These are phyloP conservation scores for Lolium rigidum DNA, from an alignment of 176 grass and related monocot species.

Conservation along the genomic window DNA sequence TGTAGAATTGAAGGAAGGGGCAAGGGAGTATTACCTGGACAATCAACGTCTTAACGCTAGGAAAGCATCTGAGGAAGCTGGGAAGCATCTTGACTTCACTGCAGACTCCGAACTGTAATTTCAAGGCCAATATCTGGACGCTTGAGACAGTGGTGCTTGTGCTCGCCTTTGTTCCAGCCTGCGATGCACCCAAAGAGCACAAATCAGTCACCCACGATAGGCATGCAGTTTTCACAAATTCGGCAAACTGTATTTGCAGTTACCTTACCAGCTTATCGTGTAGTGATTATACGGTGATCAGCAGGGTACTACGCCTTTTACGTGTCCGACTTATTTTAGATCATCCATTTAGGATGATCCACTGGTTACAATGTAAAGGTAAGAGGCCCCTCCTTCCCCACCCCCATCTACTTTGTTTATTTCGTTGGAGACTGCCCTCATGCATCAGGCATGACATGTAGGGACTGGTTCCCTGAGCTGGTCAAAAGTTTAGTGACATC, in stretches of 20 bases:
- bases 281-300: background rate
- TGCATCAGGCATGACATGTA: no score
- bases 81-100: constrained; percentile 24
- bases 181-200: background rate
- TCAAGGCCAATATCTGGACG: constrained; percentile 11
- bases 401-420: no score
- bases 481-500: no score
- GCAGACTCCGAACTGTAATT: background rate
- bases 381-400: no score
- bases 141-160: background rate
- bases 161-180: constrained; percentile 9
- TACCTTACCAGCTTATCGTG: background rate
- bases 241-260: no score
- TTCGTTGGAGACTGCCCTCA: no score
- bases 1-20: no score
- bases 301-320: background rate
- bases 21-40: constrained; percentile 10
- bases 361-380: background rate
- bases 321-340: background rate
- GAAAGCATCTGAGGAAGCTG: constrained; percentile 41
- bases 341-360: background rate
- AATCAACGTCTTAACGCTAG: constrained; percentile 1
- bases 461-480: no score
- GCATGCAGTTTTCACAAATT: no score
- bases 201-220: no score